Evolutionary conservation across 2,329 filamentous ascomycete genomes (phyloP).

Genomic region (Clarireedia monteithiana): DNA sequence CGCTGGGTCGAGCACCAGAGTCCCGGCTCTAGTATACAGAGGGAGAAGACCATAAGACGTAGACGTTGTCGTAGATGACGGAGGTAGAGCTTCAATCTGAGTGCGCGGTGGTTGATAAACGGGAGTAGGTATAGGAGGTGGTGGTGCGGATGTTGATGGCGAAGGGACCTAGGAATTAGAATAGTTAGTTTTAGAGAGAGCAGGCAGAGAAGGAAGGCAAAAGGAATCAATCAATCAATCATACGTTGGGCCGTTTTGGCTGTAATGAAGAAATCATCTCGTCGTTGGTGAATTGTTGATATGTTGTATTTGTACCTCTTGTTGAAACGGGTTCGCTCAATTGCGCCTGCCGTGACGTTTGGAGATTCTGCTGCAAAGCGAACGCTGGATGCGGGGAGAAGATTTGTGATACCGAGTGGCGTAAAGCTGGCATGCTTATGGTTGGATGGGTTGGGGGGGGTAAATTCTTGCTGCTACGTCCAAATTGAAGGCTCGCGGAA

Average conservation of each 20-base stretch:
- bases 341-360: background rate
- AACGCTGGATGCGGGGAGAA: constrained; percentile 15
- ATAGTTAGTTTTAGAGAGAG: background rate
- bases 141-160: background rate
- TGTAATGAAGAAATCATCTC: background rate
- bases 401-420: constrained; percentile 17
- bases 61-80: background rate
- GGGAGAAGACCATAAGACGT: constrained; percentile 18
- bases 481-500: too few species aligned
- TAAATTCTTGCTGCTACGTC: too few species aligned
- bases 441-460: too few species aligned
- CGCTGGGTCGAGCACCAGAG: constrained; percentile 39
- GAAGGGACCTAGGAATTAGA: background rate
- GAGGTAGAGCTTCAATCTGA: constrained; percentile 44
- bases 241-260: constrained; percentile 16
- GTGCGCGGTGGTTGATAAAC: constrained; percentile 24
- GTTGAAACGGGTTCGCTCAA: background rate
- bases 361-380: background rate
- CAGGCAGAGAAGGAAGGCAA: background rate
- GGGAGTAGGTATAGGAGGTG: background rate
- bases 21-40: background rate
- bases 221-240: background rate
- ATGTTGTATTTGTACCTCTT: background rate
- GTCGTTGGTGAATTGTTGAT: background rate
- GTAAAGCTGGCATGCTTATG: background rate